Conservation (phyloP, 805 yeast genomes). For the Kuraishia ogatae region DNA sequence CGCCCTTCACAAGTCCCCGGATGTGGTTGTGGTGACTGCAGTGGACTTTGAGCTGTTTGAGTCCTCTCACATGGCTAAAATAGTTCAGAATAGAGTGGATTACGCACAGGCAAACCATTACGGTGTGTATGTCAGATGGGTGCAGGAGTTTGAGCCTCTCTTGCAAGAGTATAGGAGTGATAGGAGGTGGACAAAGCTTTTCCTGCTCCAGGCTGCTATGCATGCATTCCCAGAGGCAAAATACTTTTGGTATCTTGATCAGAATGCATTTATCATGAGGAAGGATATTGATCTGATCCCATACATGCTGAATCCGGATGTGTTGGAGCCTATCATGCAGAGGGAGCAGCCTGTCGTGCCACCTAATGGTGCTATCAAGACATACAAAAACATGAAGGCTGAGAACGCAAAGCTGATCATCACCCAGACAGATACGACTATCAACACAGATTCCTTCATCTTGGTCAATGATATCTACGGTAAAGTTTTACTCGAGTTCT, state of each 20-base stretch:
- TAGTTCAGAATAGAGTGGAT: constrained; percentile 82
- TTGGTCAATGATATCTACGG: constrained; percentile 58
- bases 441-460: constrained; percentile 68
- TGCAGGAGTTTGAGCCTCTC: constrained; percentile 70
- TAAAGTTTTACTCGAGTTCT: constrained; percentile 63
- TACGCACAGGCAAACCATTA: constrained; percentile 77
- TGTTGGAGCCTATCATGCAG: constrained; percentile 53
- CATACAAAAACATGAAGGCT: constrained; percentile 54
- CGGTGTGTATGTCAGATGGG: constrained; percentile 80
- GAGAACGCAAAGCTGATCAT: constrained; percentile 49
- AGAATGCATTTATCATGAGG: constrained; percentile 71
- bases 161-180: constrained; percentile 37
- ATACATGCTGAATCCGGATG: constrained; percentile 51
- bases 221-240: constrained; percentile 87
- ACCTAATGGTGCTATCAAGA: constrained; percentile 57
- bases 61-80: constrained; percentile 47
- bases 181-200: constrained; percentile 55
- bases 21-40: constrained; percentile 68
- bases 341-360: constrained; percentile 69
- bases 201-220: constrained; percentile 79
- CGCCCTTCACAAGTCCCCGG: constrained; percentile 37
- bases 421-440: constrained; percentile 57
- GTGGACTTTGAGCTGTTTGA: constrained; percentile 67
- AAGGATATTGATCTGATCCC: constrained; percentile 49
- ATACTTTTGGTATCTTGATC: constrained; percentile 83